A percentile compares a stretch with the other conserved stretches of the same genome.
These are phyloP conservation scores for Euphorbia pulcherrima DNA, from an alignment of 345 rosid species.

Conservation along the genomic window DNA sequence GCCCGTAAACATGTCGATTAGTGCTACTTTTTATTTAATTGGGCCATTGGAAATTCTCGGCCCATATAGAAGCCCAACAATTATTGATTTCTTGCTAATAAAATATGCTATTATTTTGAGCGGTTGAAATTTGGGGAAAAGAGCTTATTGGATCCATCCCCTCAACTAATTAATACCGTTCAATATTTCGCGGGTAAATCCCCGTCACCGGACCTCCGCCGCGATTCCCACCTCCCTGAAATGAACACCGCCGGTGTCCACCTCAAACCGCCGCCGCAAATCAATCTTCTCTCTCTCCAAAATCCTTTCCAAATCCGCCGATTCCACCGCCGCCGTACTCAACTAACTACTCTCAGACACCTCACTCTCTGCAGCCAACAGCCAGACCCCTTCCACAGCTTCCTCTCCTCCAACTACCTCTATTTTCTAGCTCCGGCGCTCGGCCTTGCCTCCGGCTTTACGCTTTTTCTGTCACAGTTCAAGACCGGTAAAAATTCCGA, in stretches of 20 bases:
- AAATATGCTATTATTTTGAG: background rate
- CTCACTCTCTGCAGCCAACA: slow-evolving; percentile 22
- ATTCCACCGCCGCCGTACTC: slow-evolving; percentile 52
- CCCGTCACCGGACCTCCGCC: slow-evolving; percentile 9
- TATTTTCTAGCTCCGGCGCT: slow-evolving; percentile 47
- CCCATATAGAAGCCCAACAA: background rate
- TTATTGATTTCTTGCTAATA: background rate
- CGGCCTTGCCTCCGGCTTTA: slow-evolving; percentile 62
- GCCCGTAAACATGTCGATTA: no score
- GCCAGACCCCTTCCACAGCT: slow-evolving; percentile 39
- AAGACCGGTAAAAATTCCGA: slow-evolving; percentile 9
- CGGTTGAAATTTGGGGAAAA: background rate
- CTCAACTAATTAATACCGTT: slow-evolving; percentile 19
- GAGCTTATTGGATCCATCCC: background rate
- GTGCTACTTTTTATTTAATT: no score
- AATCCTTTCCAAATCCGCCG: slow-evolving; percentile 24
- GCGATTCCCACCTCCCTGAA: slow-evolving; percentile 10
- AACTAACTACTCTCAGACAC: slow-evolving; percentile 24
- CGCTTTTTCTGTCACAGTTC: slow-evolving; percentile 36
- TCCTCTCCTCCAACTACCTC: slow-evolving; percentile 33
- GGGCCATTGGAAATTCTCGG: background rate
- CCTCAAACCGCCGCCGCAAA: slow-evolving; percentile 24
- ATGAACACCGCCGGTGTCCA: slow-evolving; percentile 23
- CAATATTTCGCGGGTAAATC: slow-evolving; percentile 27
- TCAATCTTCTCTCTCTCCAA: slow-evolving; percentile 23